Evolutionary conservation across 305 asterid species (phyloP), one percentile per base, ranked within the genome.

Genomic region (Fraxinus greggii): DNA sequence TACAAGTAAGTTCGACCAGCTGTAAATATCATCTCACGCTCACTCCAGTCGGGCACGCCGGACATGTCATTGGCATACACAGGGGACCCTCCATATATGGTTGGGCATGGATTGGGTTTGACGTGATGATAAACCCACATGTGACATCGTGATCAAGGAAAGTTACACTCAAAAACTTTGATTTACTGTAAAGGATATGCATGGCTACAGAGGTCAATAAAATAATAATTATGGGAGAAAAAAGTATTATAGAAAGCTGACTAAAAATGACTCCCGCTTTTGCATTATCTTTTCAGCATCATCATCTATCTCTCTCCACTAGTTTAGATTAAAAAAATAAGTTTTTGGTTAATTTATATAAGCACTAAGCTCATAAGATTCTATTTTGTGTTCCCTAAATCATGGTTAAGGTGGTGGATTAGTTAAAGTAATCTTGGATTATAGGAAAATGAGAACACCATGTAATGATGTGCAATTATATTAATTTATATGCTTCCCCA

Each of bases 61-160:
- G 67, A 19, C 67, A 15, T 1, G 56, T 3, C 19, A 3, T 45
- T 3, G 56, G 19, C 0, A 45, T 3, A 45, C n/a, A 13, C 19
- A 38, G 0, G 72, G 72, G 72, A 65, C 33, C 72, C 72, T 65
- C 33, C 33, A 48, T 48, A 76, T 38, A n/a, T 65, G 33, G 1
- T 28, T 42, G 69, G 54, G 32, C 82, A 77, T 67, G 86, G 86
- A 86, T 86, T 84, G 83, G 86, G 85, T 83, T 88, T 86, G 90
- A 88, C 89, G 82, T 84, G 84, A 86, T 90, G 86, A 86, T 85
- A 78, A 84, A 45, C 74, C 69, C 79, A 86, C 94, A 89, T 88
- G 89, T 89, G 90, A 88, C 89, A 89, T 89, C 89, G 85, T 86
- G 78, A 88, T 85, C 72, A 88, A 86, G 86, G 74, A 84, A 86